Conservation (phyloP, 2,329 filamentous ascomycete species). For the Aspergillus alliaceus region DNA sequence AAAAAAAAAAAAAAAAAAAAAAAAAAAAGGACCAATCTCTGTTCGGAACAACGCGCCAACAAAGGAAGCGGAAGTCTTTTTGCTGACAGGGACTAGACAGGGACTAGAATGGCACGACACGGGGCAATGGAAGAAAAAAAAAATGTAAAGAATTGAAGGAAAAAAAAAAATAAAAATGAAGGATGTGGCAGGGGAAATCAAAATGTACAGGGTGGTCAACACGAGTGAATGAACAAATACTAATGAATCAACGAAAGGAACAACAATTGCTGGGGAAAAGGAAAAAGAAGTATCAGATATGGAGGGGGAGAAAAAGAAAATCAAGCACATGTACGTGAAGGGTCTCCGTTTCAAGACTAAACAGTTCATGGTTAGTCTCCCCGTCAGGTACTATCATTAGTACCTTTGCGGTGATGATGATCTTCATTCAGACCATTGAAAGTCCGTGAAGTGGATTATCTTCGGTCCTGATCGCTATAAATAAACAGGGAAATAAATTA, state of each 20-base stretch:
- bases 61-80: no score
- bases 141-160: background rate
- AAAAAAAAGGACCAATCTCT: constrained; percentile 2
- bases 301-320: background rate
- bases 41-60: no score
- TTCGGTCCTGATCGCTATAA: background rate
- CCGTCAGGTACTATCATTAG: background rate
- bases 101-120: background rate
- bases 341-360: background rate
- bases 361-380: background rate
- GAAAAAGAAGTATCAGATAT: background rate
- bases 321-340: background rate
- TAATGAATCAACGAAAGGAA: background rate
- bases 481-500: background rate
- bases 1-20: no score
- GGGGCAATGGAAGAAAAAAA: background rate
- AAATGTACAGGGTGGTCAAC: background rate
- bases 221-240: background rate
- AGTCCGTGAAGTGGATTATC: background rate
- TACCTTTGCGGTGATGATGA: background rate
- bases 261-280: background rate
- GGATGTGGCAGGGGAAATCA: background rate
- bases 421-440: background rate
- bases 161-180: background rate
- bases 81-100: background rate